Base-by-base conservation (phyloP, 2,329 filamentous ascomycete species). In the Trichoderma aggressivum region DNA sequence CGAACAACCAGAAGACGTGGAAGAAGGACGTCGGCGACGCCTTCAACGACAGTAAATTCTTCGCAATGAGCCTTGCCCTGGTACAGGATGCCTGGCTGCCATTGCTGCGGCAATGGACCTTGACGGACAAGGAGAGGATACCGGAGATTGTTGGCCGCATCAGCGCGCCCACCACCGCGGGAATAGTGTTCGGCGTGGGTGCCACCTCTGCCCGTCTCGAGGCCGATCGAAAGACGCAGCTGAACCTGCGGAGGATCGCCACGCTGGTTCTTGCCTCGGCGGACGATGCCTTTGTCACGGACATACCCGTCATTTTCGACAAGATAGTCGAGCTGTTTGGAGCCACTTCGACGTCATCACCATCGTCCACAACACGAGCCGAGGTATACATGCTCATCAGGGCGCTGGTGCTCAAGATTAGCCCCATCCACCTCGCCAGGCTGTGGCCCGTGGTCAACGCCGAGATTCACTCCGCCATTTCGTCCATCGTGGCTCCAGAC, bases 111-210 rank as follows among this genome's bases (percentile, higher is more conserved):
- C 94, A 97, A 79, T 97, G 94, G 92, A 87, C 90, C 4, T 83
- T 94, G 16, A 89, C 89, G 18, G 96, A 99, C 80, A 98, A 97
- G 81, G 94, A 98, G 70, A 90, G 92, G 60, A 87, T 99, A 82
- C 85, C 90, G 0, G 96, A 99, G 73, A 84, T 98, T 5, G 82
- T 98, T 10, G 86, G 88, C 47, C 91, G 94, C 24, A 88, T 99
- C 73, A 90, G 90, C 7, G 88, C 94, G 5, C 96, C 96, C 7
- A 94, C 94, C 1, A 95, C 94, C 16, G 96, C 97, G 0, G 96
- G 96, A 10, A 97, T 99, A 75, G 95, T 99, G 79, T 99, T 99
- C 77, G 96, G 96, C n/a, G 96, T 99, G 0, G 97, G 97, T 12
- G 96, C 96, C 7, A 94, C 93, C 26, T 97, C 94, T 56, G 96